Percentiles rank a stretch among this genome's conserved stretches.
Conservation (phyloP, 75 land plant genomes). For the Ceratopteris richardii region DNA sequence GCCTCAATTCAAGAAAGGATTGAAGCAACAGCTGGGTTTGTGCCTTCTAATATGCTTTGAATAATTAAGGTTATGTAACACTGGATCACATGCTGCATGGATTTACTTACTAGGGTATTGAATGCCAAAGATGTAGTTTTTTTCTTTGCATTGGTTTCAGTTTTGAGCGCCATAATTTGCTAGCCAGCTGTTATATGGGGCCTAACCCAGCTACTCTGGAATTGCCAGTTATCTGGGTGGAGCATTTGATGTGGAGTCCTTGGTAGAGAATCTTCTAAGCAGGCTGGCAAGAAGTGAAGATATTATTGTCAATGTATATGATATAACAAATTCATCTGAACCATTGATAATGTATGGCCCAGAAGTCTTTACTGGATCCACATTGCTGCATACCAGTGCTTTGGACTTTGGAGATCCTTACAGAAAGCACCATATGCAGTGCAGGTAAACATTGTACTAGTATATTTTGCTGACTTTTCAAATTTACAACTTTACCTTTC, state of each 20-base stretch:
- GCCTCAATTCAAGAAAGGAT: too few species aligned
- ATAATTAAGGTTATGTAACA: too few species aligned
- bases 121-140: too few species aligned
- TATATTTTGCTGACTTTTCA: neutral
- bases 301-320: conserved; percentile 82
- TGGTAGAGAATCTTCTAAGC: conserved; percentile 74
- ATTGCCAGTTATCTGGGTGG: conserved; percentile 93
- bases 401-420: conserved; percentile 95
- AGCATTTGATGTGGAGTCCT: conserved; percentile 91
- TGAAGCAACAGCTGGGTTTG: too few species aligned
- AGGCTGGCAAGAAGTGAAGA: conserved; percentile 75
- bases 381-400: conserved; percentile 40
- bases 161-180: too few species aligned
- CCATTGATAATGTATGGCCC: conserved; percentile 85
- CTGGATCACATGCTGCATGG: too few species aligned
- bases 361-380: conserved; percentile 29
- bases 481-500: too few species aligned
- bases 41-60: too few species aligned
- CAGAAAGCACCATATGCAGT: conserved; percentile 79
- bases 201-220: too few species aligned
- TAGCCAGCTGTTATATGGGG: too few species aligned
- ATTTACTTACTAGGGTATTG: too few species aligned
- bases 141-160: too few species aligned
- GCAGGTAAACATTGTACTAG: conserved; percentile 47
- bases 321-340: conserved; percentile 60